These are phyloP conservation scores for Cotoneaster glaucophyllus DNA, from an alignment of 306 rosid species.

Conservation along the genomic window DNA sequence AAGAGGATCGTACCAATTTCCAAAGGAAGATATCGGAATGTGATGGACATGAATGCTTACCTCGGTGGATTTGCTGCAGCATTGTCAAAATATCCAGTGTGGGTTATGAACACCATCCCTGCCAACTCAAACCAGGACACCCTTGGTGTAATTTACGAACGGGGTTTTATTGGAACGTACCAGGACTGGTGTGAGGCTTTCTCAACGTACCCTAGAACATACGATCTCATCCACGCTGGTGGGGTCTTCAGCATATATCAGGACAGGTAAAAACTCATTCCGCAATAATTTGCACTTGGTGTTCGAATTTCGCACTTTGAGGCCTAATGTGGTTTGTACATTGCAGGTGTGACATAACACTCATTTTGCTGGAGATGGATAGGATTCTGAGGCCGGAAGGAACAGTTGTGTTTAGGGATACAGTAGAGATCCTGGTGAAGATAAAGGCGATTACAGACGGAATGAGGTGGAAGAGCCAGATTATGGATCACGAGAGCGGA, in stretches of 20 bases:
- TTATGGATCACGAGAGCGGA: constrained; percentile 88
- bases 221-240: constrained; percentile 86
- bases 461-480: constrained; percentile 82
- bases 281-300: not conserved
- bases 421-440: constrained; percentile 73
- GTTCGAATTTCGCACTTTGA: not conserved
- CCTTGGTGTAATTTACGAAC: constrained; percentile 70
- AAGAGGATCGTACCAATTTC: constrained; percentile 44
- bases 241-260: constrained; percentile 77
- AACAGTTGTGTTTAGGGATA: constrained; percentile 70
- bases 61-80: constrained; percentile 91
- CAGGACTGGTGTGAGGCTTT: constrained; percentile 96
- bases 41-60: constrained; percentile 91
- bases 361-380: constrained; percentile 80
- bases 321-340: not conserved
- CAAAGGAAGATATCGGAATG: constrained; percentile 64
- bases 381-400: constrained; percentile 98
- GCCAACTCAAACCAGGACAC: constrained; percentile 65
- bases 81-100: constrained; percentile 53
- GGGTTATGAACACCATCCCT: constrained; percentile 94
- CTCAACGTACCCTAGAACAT: constrained; percentile 93
- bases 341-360: constrained; percentile 69
- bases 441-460: constrained; percentile 55
- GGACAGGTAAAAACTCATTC: constrained; percentile 46
- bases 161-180: constrained; percentile 86